Evolutionary conservation across 805 yeast genomes (phyloP).

Genomic region (Candida broadrunensis): DNA sequence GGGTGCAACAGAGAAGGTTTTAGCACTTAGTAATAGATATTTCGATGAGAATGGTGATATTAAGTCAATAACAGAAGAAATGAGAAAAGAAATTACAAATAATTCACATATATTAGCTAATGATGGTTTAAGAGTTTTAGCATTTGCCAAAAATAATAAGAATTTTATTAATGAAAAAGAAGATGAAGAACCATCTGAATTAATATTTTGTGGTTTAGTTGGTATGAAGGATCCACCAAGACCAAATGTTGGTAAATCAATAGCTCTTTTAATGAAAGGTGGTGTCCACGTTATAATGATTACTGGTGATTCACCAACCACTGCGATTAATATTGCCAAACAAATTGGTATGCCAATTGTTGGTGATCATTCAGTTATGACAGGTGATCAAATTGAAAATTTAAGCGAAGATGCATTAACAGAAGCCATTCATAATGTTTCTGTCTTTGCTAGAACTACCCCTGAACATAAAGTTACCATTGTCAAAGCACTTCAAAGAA

Average conservation of each 20-base stretch:
- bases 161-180: slow-evolving; percentile 28
- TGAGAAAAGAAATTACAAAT: slow-evolving; percentile 45
- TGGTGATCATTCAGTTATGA: slow-evolving; percentile 66
- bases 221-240: slow-evolving; percentile 99
- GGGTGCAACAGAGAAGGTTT: slow-evolving; percentile 84
- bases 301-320: slow-evolving; percentile 89
- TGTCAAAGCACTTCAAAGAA: slow-evolving; percentile 81
- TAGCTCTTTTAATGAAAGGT: slow-evolving; percentile 76
- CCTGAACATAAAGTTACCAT: slow-evolving; percentile 92
- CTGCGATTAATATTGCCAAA: slow-evolving; percentile 80
- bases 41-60: slow-evolving; percentile 56
- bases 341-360: slow-evolving; percentile 85
- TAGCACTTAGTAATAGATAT: slow-evolving; percentile 59
- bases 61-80: slow-evolving; percentile 54
- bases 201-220: slow-evolving; percentile 79
- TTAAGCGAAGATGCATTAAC: slow-evolving; percentile 73
- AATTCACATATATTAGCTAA: slow-evolving; percentile 67
- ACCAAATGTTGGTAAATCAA: slow-evolving; percentile 73
- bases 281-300: slow-evolving; percentile 99
- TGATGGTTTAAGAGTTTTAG: slow-evolving; percentile 84
- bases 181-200: slow-evolving; percentile 47
- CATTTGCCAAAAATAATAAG: slow-evolving; percentile 58
- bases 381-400: slow-evolving; percentile 78
- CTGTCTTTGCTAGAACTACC: slow-evolving; percentile 91
- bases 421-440: slow-evolving; percentile 73